Conservation (phyloP, 257 asterid genomes). For the Ocimum tenuiflorum region DNA sequence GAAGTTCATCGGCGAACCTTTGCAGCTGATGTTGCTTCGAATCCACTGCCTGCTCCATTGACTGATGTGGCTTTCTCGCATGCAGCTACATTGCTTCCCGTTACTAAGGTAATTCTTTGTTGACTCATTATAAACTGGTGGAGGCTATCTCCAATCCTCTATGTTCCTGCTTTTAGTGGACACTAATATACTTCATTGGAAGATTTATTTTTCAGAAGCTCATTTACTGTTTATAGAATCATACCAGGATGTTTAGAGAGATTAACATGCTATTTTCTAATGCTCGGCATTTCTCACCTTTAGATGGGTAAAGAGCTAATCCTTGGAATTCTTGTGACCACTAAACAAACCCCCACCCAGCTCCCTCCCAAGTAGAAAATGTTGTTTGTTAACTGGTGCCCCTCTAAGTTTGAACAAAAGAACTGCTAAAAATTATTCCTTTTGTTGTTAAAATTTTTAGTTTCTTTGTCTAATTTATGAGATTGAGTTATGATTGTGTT, state of each 20-base stretch:
- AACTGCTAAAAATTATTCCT: not conserved
- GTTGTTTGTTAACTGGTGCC: no score
- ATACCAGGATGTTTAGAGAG: not conserved
- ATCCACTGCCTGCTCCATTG: conserved; percentile 87
- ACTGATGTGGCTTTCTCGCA: conserved; percentile 99
- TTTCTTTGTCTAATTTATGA: not conserved
- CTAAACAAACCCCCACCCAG: no score
- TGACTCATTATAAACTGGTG: conserved; percentile 8
- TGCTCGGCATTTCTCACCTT: no score
- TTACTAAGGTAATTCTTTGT: conserved; percentile 65
- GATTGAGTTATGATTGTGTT: not conserved
- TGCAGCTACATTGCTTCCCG: conserved; percentile 95
- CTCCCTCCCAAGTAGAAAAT: no score
- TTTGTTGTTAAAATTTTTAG: not conserved
- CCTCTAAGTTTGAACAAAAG: not conserved
- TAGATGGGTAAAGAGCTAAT: no score
- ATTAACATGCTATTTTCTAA: not conserved
- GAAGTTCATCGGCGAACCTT: conserved; percentile 93
- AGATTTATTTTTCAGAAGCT: not conserved
- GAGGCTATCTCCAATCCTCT: not conserved
- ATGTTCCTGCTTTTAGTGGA: not conserved
- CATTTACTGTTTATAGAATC: not conserved
- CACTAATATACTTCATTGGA: not conserved
- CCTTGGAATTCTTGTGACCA: no score
- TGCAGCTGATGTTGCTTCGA: conserved; percentile 82